Base-by-base conservation (phyloP, 2,329 filamentous ascomycete genomes). In the Bipolaris gigantea region DNA sequence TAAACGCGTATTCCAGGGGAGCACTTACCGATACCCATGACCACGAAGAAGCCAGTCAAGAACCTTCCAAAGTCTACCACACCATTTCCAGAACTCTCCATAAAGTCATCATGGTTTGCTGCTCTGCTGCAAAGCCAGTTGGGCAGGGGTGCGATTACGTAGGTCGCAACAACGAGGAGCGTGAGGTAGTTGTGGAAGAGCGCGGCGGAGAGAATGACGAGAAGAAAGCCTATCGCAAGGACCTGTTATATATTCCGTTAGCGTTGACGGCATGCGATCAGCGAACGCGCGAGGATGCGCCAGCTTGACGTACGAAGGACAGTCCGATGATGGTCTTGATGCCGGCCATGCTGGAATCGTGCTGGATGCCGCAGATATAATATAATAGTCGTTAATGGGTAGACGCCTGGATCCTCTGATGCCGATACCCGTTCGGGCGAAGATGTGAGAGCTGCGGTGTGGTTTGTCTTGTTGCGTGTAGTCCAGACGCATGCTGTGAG, bases 291-390 rank as follows among this genome's bases (percentile, higher is more conserved):
- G 45, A 42, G 47, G 39, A 63, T 59, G 59, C 57, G 63, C 54
- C 57, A 23, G 57, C 62, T 56, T 60, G 62, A 66, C 85, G 51
- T 84, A 90, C 94, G 79, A 99, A 99, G 74, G 94, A 97, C 67
- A 99, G 89, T 62, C 90, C 91, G 77, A 99, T 99, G 79, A 99
- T 99, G 65, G 94, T 99, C 81, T 97, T 97, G 72, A 99, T 87
- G 75, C 94, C 94, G 68, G 94, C 92, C 81, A 90, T 85, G 79
- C 79, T 63, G 59, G 15, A 48, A 15, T 43, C 39, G 50, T 33
- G 40, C 25, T 2, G 5, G n/a, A 8, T 21, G 19, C 21, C 13
- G 32, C 23, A 16, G 21, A 23, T 16, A 32, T 45, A 18, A 39
- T 10, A 42, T 36, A 35, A 13, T 38, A 16, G 33, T 30, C 15